Base-by-base conservation (phyloP, 805 yeast genomes). In the Pichia nakasei region DNA sequence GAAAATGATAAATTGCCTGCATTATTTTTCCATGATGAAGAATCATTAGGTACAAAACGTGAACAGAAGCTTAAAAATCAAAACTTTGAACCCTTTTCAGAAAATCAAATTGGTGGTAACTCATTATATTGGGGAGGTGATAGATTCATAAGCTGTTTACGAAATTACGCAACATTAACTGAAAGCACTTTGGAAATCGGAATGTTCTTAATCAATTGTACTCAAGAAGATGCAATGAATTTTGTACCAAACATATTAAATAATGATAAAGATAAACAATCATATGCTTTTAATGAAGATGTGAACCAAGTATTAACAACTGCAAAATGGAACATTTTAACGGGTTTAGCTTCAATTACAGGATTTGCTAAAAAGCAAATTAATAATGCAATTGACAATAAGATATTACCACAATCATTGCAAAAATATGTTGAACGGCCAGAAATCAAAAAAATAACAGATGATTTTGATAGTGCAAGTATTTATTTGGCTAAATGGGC, bases 401-500 rank as follows among this genome's bases (percentile, higher is more conserved):
- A 57, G 7, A 48, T 41, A 5, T 58, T 75, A 5, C 93, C 94
- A 0, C 66, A 69, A 2, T 68, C 73, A 2, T 68, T 82, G 21
- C 75, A 74, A 52, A 74, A 74, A 42, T 61, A 84, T 48, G 67
- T 91, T 36, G 73, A 69, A 44, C 80, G 81, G 50, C 93, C 96
- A 0, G 95, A 86, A 54, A 95, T 91, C 12, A 74, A 72, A 53
- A 76, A 73, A 44, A 76, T 91, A 22, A 85, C 93, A 46, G 85
- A 86, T 50, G 97, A 91, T 49, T 93, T 89, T 58, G 97, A 89
- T 57, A 80, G 91, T 41, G 97, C 97, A 0, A 75, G 89, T 43
- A 83, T 88, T 4, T 91, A 87, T 60, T 68, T 91, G 47, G 97
- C 97, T 5, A 89, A 88, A 65, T 93, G 97, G 97, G 97, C 97